These are phyloP conservation scores for Parmelia sp. DNA, from an alignment of 495 filamentous ascomycete genomes.

Conservation along the genomic window DNA sequence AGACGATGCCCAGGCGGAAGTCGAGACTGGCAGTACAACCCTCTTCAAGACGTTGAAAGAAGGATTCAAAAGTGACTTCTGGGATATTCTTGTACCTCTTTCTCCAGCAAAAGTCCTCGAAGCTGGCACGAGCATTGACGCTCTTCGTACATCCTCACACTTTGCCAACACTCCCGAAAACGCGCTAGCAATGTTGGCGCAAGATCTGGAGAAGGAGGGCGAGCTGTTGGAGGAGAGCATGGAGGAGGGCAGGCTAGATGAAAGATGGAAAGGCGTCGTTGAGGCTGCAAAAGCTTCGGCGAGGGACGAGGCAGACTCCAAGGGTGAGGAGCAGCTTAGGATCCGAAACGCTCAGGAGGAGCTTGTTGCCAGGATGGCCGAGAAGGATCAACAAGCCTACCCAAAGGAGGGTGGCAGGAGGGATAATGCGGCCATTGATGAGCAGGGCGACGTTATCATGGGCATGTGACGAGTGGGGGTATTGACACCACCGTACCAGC, in stretches of 20 bases:
- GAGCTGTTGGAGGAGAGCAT: constrained; percentile 44
- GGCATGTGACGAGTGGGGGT: constrained; percentile 10
- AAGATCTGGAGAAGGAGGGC: constrained; percentile 52
- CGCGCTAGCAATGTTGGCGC: constrained; percentile 29
- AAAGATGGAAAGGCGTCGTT: constrained; percentile 52
- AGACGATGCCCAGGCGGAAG: constrained; percentile 42
- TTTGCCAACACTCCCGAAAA: constrained; percentile 17
- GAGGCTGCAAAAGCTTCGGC: constrained; percentile 31
- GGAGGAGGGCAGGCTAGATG: constrained; percentile 52
- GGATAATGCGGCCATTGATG: background rate
- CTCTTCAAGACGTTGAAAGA: constrained; percentile 46
- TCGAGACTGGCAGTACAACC: constrained; percentile 41
- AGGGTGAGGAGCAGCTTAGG: constrained; percentile 17
- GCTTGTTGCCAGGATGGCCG: constrained; percentile 4
- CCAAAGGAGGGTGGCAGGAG: constrained; percentile 2
- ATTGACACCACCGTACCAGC: background rate
- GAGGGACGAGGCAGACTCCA: constrained; percentile 19
- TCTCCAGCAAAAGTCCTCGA: constrained; percentile 18
- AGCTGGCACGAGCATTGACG: constrained; percentile 24
- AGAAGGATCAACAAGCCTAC: constrained; percentile 13
- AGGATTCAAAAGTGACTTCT: constrained; percentile 36
- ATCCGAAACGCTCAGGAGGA: constrained; percentile 6
- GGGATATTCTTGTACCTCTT: constrained; percentile 15
- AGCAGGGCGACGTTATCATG: constrained; percentile 18
- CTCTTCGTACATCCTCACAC: constrained; percentile 23